Conservation (phyloP, 495 filamentous ascomycete genomes). For the Glutinoglossum americanum region DNA sequence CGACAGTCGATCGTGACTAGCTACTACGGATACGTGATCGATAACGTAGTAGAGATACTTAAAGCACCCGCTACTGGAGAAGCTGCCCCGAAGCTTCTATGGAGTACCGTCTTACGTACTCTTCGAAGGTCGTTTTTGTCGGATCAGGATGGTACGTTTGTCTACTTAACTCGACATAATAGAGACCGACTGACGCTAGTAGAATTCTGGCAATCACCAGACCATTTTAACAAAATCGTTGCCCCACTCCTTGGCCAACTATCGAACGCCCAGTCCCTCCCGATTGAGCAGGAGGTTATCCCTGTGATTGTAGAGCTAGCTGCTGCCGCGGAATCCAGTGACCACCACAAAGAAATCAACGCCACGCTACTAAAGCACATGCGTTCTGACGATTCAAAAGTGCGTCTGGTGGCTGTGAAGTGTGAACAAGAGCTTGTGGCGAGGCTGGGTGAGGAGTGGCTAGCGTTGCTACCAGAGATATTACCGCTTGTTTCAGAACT, state of each 20-base stretch:
- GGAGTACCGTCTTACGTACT: conserved; percentile 41
- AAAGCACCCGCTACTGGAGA: conserved; percentile 25
- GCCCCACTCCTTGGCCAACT: conserved; percentile 49
- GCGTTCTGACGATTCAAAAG: conserved; percentile 39
- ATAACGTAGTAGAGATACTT: conserved; percentile 45
- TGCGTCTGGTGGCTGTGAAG: conserved; percentile 57
- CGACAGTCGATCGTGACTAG: conserved; percentile 65
- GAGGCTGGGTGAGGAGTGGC: conserved; percentile 75
- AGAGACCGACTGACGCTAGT: background rate
- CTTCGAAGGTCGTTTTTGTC: conserved; percentile 55
- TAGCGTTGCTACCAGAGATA: conserved; percentile 77
- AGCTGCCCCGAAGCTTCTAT: conserved; percentile 31
- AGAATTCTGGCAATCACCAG: conserved; percentile 81
- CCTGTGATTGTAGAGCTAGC: conserved; percentile 58
- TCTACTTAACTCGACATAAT: background rate
- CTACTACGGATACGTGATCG: conserved; percentile 70
- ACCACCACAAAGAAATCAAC: conserved; percentile 81
- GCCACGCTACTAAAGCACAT: conserved; percentile 48
- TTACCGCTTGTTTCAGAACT: conserved; percentile 81
- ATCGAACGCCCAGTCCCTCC: conserved; percentile 25
- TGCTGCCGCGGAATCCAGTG: conserved; percentile 51
- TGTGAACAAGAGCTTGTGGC: conserved; percentile 58
- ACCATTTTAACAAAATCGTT: conserved; percentile 54
- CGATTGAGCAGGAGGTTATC: conserved; percentile 21
- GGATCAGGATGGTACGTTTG: conserved; percentile 40